Evolutionary conservation across 1,284 basidiomycete species (phyloP).

Genomic region (Ustilago trichophora): DNA sequence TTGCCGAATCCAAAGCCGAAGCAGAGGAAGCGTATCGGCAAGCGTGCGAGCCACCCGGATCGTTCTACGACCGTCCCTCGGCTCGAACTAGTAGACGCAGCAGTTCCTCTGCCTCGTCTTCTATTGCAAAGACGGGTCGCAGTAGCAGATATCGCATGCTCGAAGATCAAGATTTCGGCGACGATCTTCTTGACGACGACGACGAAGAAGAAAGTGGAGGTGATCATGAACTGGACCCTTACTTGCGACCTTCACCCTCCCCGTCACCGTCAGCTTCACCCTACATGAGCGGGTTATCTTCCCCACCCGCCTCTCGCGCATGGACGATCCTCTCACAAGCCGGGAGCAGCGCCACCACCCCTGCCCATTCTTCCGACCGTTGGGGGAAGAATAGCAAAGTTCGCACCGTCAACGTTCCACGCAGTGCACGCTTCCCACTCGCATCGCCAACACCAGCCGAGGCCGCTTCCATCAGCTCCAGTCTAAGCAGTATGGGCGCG

Average conservation of each 20-base stretch:
- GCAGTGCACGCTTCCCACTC: conserved; percentile 31
- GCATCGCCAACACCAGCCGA: conserved; percentile 28
- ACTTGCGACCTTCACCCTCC: conserved; percentile 26
- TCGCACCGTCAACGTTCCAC: conserved; percentile 51
- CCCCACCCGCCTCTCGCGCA: conserved; percentile 46
- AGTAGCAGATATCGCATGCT: conserved; percentile 7
- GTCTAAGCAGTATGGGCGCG: conserved; percentile 8
- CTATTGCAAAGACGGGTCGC: not conserved
- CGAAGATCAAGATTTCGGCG: conserved; percentile 27
- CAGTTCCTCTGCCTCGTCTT: conserved; percentile 2
- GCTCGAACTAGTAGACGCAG: conserved; percentile 1
- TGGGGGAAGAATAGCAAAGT: conserved; percentile 56
- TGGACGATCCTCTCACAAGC: conserved; percentile 60
- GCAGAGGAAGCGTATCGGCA: conserved; percentile 9
- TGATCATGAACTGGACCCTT: no score
- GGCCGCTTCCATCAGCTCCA: conserved; percentile 9
- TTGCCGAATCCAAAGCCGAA: conserved; percentile 46
- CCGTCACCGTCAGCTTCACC: conserved; percentile 45
- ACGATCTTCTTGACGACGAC: not conserved
- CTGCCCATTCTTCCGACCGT: conserved; percentile 17
- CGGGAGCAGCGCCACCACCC: conserved; percentile 20
- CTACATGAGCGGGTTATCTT: conserved; percentile 17
- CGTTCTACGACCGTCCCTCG: conserved; percentile 26
- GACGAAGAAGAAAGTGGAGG: conserved; percentile 12
- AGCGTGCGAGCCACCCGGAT: conserved; percentile 1